phyloP scores from a whole-genome alignment of 345 rosid genomes.

The Brassica carinata region DNA sequence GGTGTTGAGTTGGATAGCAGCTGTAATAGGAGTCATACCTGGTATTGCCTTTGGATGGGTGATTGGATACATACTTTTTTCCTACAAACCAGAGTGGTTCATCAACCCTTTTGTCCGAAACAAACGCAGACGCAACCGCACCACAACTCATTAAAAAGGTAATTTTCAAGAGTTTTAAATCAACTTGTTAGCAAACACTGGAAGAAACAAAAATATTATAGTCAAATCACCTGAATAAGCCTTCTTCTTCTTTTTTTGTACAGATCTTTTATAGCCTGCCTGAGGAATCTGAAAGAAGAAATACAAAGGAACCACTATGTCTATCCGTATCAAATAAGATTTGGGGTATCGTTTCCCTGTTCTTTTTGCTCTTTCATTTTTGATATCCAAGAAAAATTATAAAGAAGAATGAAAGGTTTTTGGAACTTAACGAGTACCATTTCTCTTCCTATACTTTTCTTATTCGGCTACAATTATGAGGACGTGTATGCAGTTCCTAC shows the following conservation, averaged over 20 bases:
- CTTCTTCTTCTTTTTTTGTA: background rate
- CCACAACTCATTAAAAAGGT: background rate
- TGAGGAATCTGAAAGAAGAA: background rate
- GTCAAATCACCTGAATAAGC: background rate
- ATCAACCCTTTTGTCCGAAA: background rate
- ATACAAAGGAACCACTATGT: background rate
- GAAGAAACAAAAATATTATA: background rate
- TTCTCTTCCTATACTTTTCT: too few species aligned
- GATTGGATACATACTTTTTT: background rate
- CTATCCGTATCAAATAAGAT: background rate
- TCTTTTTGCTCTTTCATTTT: too few species aligned
- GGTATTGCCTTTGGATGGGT: background rate
- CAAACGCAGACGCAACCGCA: background rate
- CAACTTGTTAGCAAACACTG: background rate
- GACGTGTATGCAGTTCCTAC: too few species aligned
- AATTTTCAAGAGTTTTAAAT: background rate
- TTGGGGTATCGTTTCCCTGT: background rate
- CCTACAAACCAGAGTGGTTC: background rate
- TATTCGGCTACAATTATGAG: too few species aligned
- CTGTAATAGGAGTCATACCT: background rate
- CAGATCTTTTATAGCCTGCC: background rate
- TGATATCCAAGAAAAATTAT: too few species aligned
- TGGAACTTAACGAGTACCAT: too few species aligned
- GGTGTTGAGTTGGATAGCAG: background rate
- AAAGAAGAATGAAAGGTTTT: too few species aligned